Conservation (phyloP, 2,329 filamentous ascomycete genomes). For the Penicillium crustosum region DNA sequence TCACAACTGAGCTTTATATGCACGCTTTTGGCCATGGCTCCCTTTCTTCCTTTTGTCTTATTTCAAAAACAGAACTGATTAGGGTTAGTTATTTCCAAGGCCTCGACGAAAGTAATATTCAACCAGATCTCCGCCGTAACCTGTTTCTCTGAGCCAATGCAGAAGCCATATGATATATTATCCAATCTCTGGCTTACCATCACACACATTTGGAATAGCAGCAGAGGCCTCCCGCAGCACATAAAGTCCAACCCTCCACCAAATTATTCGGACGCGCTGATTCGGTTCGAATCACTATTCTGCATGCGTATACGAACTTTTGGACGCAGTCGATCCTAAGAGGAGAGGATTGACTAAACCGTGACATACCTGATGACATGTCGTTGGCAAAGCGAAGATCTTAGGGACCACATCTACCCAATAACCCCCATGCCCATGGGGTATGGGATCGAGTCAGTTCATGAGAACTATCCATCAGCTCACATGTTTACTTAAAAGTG, state of each 20-base stretch:
- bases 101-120: background rate
- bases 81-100: background rate
- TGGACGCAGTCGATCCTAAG: background rate
- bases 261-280: background rate
- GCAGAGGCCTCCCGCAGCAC: background rate
- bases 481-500: background rate
- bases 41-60: background rate
- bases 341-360: background rate
- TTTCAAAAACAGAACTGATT: background rate
- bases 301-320: background rate
- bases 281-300: background rate
- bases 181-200: background rate
- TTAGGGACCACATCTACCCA: background rate
- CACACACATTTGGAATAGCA: background rate
- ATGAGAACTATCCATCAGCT: background rate
- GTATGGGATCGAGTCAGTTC: background rate
- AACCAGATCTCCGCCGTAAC: background rate
- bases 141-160: background rate
- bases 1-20: background rate
- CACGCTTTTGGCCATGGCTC: background rate
- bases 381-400: background rate
- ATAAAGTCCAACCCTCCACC: background rate
- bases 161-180: background rate
- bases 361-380: no score
- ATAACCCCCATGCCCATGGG: background rate